These are phyloP conservation scores for Trichoderma koningii DNA, from an alignment of 2,329 filamentous ascomycete genomes.

Conservation along the genomic window DNA sequence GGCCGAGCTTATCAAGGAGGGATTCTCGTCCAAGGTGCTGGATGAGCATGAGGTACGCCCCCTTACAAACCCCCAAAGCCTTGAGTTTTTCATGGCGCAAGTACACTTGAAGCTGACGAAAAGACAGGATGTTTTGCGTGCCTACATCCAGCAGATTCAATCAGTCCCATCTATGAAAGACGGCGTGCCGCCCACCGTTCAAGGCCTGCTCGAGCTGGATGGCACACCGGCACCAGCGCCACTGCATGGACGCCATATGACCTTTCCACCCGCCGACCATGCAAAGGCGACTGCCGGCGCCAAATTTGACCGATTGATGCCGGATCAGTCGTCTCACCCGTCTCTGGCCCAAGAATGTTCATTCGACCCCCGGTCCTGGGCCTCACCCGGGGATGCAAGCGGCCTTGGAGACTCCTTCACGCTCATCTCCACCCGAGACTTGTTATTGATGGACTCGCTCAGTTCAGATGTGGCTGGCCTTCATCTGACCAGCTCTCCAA, in stretches of 20 bases:
- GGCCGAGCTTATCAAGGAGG: slow-evolving; percentile 58
- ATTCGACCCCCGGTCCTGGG: slow-evolving; percentile 43
- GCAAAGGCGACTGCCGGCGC: slow-evolving; percentile 47
- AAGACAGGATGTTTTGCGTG: slow-evolving; percentile 57
- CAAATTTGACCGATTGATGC: slow-evolving; percentile 43
- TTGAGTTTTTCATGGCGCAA: background rate
- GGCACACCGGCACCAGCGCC: slow-evolving; percentile 31
- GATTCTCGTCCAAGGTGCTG: slow-evolving; percentile 58
- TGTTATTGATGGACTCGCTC: slow-evolving; percentile 52
- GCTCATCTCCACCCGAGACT: slow-evolving; percentile 57
- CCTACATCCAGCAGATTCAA: slow-evolving; percentile 63
- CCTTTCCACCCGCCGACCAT: slow-evolving; percentile 38
- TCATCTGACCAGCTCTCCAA: slow-evolving; percentile 45
- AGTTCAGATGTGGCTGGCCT: slow-evolving; percentile 46
- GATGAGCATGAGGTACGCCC: slow-evolving; percentile 58
- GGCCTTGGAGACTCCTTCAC: slow-evolving; percentile 44
- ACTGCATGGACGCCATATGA: slow-evolving; percentile 9
- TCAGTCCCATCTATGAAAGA: slow-evolving; percentile 49
- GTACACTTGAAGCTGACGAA: slow-evolving; percentile 19
- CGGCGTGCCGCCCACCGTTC: slow-evolving; percentile 51
- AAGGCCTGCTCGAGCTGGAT: slow-evolving; percentile 55
- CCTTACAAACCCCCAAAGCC: background rate
- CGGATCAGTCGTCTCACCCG: slow-evolving; percentile 38
- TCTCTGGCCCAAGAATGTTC: slow-evolving; percentile 35
- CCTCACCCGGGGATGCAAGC: slow-evolving; percentile 42